Conservation (phyloP, 78 protist genomes). For the Dictyostelium capitatum region DNA sequence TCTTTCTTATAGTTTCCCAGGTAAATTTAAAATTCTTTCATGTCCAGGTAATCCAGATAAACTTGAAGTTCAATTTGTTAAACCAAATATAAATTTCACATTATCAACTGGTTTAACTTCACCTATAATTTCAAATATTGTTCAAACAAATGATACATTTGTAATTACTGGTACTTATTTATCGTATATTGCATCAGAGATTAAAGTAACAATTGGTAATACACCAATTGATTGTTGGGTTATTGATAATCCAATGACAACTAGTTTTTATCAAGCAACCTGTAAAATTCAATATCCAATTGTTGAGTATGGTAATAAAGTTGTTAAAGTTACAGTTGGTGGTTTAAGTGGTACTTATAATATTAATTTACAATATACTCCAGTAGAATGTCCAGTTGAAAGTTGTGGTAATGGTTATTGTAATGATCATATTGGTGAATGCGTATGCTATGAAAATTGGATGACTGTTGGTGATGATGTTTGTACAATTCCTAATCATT, state of each 20-base stretch:
- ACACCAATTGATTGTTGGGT: neutral
- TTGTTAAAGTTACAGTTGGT: neutral
- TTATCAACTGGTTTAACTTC: neutral
- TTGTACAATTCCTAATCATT: slow-evolving; percentile 1
- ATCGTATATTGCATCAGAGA: neutral
- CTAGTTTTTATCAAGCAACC: neutral
- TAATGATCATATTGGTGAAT: slow-evolving; percentile 6
- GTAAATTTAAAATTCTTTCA: too few species aligned
- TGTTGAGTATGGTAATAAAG: neutral
- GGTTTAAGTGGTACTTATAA: neutral
- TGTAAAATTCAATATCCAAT: neutral
- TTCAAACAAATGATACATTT: neutral
- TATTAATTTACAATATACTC: neutral
- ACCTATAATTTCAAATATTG: neutral
- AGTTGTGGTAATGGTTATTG: neutral
- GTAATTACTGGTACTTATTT: neutral
- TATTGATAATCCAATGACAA: neutral
- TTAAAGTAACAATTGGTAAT: neutral
- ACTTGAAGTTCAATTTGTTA: neutral
- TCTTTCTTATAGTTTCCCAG: neutral
- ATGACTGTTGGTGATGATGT: neutral
- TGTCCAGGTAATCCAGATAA: too few species aligned
- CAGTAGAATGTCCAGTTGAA: neutral
- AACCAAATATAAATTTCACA: neutral
- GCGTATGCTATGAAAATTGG: neutral